Evolutionary conservation across 257 asterid species (phyloP).

Genomic region (Solanum medicagineum): DNA sequence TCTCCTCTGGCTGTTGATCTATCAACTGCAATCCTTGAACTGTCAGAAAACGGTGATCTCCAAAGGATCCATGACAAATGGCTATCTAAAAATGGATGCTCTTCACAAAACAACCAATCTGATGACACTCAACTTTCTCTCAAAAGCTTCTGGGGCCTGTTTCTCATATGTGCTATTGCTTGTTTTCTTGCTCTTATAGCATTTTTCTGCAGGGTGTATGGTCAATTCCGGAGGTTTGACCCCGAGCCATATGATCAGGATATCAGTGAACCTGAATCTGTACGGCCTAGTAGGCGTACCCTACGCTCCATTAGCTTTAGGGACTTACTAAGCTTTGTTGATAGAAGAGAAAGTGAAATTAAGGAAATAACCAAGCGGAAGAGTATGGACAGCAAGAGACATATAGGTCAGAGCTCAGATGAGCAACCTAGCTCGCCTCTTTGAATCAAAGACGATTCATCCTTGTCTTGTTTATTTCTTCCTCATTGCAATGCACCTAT

Average conservation of each 20-base stretch:
- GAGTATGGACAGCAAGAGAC: slow-evolving; percentile 26
- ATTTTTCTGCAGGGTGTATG: slow-evolving; percentile 45
- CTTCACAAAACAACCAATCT: slow-evolving; percentile 25
- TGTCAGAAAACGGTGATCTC: slow-evolving; percentile 84
- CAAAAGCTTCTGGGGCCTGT: slow-evolving; percentile 91
- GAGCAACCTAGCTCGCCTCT: slow-evolving; percentile 19
- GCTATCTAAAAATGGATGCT: slow-evolving; percentile 39
- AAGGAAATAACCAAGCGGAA: slow-evolving; percentile 48
- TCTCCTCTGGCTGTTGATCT: slow-evolving; percentile 67
- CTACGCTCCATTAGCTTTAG: slow-evolving; percentile 41
- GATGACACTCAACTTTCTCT: slow-evolving; percentile 61
- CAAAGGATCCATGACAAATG: slow-evolving; percentile 80
- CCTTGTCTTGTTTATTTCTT: neutral
- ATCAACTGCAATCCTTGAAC: slow-evolving; percentile 75
- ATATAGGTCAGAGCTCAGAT: slow-evolving; percentile 20
- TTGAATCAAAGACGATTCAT: neutral
- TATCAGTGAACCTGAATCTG: slow-evolving; percentile 24
- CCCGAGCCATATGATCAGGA: slow-evolving; percentile 25
- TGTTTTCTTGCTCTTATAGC: slow-evolving; percentile 34
- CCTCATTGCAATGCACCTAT: neutral
- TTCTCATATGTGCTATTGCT: slow-evolving; percentile 63
- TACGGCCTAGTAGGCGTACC: slow-evolving; percentile 20
- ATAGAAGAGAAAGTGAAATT: slow-evolving; percentile 59
- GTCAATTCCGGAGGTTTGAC: slow-evolving; percentile 45
- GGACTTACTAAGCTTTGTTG: slow-evolving; percentile 51